These are phyloP conservation scores for Isabelozyma rhagii DNA, from an alignment of 805 yeast species.

Conservation along the genomic window DNA sequence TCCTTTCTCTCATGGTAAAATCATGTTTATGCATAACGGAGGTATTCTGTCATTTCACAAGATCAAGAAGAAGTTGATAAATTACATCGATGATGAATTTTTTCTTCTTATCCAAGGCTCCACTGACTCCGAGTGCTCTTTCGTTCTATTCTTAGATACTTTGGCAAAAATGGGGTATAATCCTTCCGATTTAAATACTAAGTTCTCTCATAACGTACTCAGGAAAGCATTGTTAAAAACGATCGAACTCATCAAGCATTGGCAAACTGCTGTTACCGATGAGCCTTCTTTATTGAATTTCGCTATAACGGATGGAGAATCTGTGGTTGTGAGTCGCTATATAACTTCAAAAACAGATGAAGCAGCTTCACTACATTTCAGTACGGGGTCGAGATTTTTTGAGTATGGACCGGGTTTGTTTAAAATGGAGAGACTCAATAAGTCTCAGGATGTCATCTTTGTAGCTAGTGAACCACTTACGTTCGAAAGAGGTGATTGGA, in stretches of 20 bases:
- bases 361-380: conserved; percentile 93
- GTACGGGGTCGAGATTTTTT: conserved; percentile 87
- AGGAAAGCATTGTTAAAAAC: conserved; percentile 71
- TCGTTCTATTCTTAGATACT: conserved; percentile 82
- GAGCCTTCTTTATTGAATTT: conserved; percentile 84
- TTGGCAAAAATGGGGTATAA: conserved; percentile 73
- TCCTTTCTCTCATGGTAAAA: conserved; percentile 82
- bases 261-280: conserved; percentile 64
- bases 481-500: conserved; percentile 97
- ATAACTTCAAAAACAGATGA: conserved; percentile 87
- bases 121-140: conserved; percentile 94
- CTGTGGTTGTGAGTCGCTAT: conserved; percentile 84
- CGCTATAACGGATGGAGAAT: conserved; percentile 91
- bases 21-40: conserved; percentile 98
- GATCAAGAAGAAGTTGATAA: conserved; percentile 71
- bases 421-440: conserved; percentile 88
- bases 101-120: conserved; percentile 84
- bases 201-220: conserved; percentile 52
- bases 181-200: conserved; percentile 39
- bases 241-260: conserved; percentile 69
- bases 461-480: conserved; percentile 96
- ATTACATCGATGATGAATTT: conserved; percentile 75
- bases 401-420: conserved; percentile 91
- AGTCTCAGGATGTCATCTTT: conserved; percentile 93
- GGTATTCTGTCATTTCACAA: conserved; percentile 69